A percentile compares a stretch with the other conserved stretches of the same genome.
Evolutionary conservation across 2,329 filamentous ascomycete species (phyloP).

Genomic region (Colletotrichum incanum): DNA sequence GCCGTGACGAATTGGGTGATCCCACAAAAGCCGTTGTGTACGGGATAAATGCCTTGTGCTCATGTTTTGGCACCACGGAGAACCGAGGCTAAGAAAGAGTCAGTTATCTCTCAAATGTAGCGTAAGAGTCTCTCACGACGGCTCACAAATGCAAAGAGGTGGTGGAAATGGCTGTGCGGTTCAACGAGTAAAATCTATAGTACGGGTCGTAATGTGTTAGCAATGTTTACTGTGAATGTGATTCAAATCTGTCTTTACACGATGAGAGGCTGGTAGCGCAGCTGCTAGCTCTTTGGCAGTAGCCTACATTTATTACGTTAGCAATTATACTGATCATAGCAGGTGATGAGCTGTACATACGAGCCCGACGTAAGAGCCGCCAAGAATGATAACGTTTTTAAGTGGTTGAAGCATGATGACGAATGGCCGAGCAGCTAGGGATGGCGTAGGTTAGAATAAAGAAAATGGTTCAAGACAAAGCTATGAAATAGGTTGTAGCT

Average conservation of each 20-base stretch:
- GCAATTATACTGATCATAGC: neutral
- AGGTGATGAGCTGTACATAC: constrained; percentile 44
- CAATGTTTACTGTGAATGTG: neutral
- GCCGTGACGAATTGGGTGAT: constrained; percentile 17
- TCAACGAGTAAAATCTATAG: constrained; percentile 30
- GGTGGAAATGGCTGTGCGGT: constrained; percentile 35
- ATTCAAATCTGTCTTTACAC: neutral
- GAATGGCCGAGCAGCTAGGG: too few species aligned
- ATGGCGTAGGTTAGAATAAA: too few species aligned
- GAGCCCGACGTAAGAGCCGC: constrained; percentile 61
- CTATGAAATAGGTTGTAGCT: neutral
- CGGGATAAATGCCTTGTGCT: constrained; percentile 64
- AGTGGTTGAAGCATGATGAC: constrained; percentile 21
- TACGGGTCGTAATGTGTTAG: neutral
- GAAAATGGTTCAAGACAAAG: too few species aligned
- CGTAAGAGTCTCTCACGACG: neutral
- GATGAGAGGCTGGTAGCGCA: constrained; percentile 22
- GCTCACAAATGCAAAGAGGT: constrained; percentile 31
- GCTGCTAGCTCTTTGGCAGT: constrained; percentile 28
- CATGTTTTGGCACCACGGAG: constrained; percentile 57
- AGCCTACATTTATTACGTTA: neutral
- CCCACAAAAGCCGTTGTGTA: constrained; percentile 50
- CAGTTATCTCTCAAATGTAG: neutral
- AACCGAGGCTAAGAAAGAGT: constrained; percentile 58
- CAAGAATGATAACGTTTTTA: constrained; percentile 59